Evolutionary conservation across 306 rosid species (phyloP), one percentile per base, ranked within the genome.

Genomic region (Vigna hirtella): DNA sequence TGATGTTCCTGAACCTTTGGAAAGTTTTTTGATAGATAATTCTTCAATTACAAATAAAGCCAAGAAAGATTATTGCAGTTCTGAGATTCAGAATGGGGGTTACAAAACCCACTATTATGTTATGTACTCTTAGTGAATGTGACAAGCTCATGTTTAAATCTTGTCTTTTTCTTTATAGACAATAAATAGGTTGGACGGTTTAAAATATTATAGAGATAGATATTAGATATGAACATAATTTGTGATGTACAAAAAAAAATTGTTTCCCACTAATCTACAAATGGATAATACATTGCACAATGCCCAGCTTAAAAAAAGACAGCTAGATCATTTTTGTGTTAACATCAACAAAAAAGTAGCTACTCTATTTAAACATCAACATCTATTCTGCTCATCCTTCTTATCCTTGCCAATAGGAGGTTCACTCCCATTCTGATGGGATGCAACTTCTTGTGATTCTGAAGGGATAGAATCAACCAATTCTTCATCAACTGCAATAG

Each of bases 401-500:
- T 78, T 50, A 61, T 87, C 94, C 71, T 81, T 85, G 78, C 85
- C 59, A 73, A 63, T 43, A 55, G 86, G 51, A 79, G 83, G 65
- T 10, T 68, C 81, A 13, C 66, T 47, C 58, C 87, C 90, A 69
- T 80, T 87, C 70, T 82, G 72, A 32, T 71, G 68, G 69, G 82
- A 73, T 5, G 89, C 72, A 53, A 82, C 77, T 76, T 90, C 96
- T 70, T 86, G 89, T 22, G 93, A 76, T 32, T 86, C 93, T 4
- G 66, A 36, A 34, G 77, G 72, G 17, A 40, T n/a, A 10, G 88
- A 64, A 57, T 87, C 58, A 55, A 50, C 47, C 73, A 76, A 68
- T 17, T 87, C 88, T 77, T 89, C 94, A 56, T 87, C 92, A 28
- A 89, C 85, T 6, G 85, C 86, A 69, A 90, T 93, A 16, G 92